Conservation (phyloP, 805 yeast species). For the Grigorovia transvaalensis region DNA sequence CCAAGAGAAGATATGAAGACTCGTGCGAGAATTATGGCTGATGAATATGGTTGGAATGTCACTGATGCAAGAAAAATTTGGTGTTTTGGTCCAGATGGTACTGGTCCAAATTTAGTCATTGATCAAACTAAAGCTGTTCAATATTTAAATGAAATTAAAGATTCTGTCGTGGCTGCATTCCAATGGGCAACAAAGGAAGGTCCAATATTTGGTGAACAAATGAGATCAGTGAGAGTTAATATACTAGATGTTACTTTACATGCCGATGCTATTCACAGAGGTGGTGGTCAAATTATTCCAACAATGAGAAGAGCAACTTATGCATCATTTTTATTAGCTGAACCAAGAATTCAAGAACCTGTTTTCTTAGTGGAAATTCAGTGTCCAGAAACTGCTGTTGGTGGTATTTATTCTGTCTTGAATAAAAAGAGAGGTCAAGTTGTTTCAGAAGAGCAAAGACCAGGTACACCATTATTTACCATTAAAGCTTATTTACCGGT, state of each 20-base stretch:
- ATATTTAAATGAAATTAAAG: conserved; percentile 97
- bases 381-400: conserved; percentile 98
- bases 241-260: conserved; percentile 97
- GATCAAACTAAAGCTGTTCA: conserved; percentile 99
- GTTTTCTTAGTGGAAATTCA: conserved; percentile 98
- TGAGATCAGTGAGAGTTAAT: conserved; percentile 95
- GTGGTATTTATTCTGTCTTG: conserved; percentile 99
- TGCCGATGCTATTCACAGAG: conserved; percentile 99
- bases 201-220: conserved; percentile 92
- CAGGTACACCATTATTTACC: conserved; percentile 99
- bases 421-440: conserved; percentile 99
- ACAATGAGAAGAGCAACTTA: conserved; percentile 99
- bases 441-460: conserved; percentile 98
- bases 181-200: conserved; percentile 99
- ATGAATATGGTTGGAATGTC: conserved; percentile 98
- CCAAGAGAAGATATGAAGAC: conserved; percentile 97
- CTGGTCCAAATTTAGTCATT: conserved; percentile 96
- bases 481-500: conserved; percentile 99
- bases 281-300: conserved; percentile 99
- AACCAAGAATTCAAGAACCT: conserved; percentile 99
- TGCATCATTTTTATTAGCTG: conserved; percentile 96
- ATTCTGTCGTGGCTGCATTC: conserved; percentile 98
- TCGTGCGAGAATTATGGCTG: conserved; percentile 98
- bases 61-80: conserved; percentile 99
- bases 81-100: conserved; percentile 99